Conservation (phyloP, 1,139 yeast species). For the Scheffersomyces lignicola region DNA sequence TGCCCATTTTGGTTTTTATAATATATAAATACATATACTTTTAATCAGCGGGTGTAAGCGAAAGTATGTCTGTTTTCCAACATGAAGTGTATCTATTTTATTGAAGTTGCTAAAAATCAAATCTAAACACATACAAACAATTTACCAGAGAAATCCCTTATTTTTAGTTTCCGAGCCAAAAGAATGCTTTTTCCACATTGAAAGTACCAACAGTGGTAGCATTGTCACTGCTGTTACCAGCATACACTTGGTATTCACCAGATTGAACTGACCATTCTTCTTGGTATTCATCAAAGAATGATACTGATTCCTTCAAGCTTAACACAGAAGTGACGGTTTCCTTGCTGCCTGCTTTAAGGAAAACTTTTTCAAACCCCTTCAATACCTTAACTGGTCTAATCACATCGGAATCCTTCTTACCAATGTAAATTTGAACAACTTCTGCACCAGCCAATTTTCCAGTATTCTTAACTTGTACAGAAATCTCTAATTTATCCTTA, state of each 20-base stretch:
- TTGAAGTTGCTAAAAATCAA: too few species aligned
- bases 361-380: conserved; percentile 53
- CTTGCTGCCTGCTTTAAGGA: conserved; percentile 37
- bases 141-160: not conserved
- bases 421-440: conserved; percentile 46
- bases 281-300: conserved; percentile 52
- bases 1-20: not conserved
- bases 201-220: conserved; percentile 30
- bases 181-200: conserved; percentile 21
- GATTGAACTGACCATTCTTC: conserved; percentile 39
- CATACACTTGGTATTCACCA: conserved; percentile 46
- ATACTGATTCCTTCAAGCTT: conserved; percentile 47
- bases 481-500: conserved; percentile 13
- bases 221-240: conserved; percentile 37
- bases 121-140: not conserved
- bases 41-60: too few species aligned
- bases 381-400: conserved; percentile 57
- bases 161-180: conserved; percentile 19
- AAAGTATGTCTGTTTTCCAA: too few species aligned
- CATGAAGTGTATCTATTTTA: too few species aligned
- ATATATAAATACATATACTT: not conserved
- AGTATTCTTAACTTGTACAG: conserved; percentile 40
- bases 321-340: conserved; percentile 33
- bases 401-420: conserved; percentile 37
- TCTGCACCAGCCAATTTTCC: conserved; percentile 44